These are phyloP conservation scores for Rhynchospora breviuscula DNA, from an alignment of 176 grass and related monocot genomes.

Conservation along the genomic window DNA sequence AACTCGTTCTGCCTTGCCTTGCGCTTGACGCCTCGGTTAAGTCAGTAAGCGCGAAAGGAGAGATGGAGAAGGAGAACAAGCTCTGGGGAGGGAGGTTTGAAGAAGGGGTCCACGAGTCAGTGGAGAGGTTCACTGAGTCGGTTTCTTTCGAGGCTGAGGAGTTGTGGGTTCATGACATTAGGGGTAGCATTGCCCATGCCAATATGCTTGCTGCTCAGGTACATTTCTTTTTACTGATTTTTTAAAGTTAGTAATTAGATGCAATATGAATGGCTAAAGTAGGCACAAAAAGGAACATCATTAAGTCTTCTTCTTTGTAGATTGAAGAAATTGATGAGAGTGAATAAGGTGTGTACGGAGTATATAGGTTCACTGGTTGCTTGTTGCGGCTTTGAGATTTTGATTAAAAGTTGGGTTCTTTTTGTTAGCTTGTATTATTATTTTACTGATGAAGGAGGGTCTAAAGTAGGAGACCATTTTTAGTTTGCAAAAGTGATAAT, in stretches of 20 bases:
- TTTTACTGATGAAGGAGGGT: neutral
- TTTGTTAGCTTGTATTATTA: neutral
- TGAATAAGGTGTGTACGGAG: neutral
- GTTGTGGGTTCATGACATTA: conserved; percentile 92
- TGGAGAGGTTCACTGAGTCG: conserved; percentile 91
- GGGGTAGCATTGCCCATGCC: conserved; percentile 87
- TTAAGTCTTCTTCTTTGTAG: neutral
- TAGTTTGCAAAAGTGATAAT: neutral
- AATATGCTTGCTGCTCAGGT: conserved; percentile 83
- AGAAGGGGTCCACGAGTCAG: conserved; percentile 70
- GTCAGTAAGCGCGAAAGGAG: conserved; percentile 4
- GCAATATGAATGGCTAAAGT: too few relatives aligned
- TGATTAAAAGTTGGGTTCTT: neutral
- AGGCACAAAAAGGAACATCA: too few relatives aligned
- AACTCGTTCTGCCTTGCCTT: neutral
- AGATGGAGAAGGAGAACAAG: conserved; percentile 51
- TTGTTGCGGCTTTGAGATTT: neutral
- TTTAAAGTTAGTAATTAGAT: too few relatives aligned
- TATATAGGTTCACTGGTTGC: neutral
- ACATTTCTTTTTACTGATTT: neutral
- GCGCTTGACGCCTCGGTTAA: neutral
- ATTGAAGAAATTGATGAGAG: neutral
- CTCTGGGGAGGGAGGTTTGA: conserved; percentile 90
- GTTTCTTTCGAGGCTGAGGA: conserved; percentile 88
- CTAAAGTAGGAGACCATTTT: neutral